A percentile compares a stretch with the other conserved stretches of the same genome.
phyloP scores from a whole-genome alignment of 2,329 filamentous ascomycete genomes.

The Pleomassaria siparia region DNA sequence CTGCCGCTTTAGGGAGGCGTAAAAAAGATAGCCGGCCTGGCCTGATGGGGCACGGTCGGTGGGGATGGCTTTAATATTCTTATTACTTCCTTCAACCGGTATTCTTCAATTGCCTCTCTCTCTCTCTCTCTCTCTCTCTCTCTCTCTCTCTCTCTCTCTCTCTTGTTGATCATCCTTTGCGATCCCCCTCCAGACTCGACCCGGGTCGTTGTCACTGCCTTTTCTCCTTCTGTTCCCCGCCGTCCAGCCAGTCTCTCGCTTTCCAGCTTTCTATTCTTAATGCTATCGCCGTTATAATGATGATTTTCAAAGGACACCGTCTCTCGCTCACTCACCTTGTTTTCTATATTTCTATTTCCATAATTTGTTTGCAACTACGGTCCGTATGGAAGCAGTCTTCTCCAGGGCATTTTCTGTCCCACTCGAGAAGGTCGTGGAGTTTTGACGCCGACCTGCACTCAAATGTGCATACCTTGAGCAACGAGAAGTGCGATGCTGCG shows the following conservation, averaged over 20 bases:
- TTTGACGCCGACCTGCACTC: slow-evolving; percentile 34
- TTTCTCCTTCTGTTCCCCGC: not conserved
- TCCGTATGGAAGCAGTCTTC: slow-evolving; percentile 31
- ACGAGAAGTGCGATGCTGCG: slow-evolving; percentile 34
- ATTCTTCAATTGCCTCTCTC: not conserved
- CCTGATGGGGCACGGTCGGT: not conserved
- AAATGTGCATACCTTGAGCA: slow-evolving; percentile 35
- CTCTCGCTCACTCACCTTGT: slow-evolving; percentile 28
- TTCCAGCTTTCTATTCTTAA: slow-evolving; percentile 10
- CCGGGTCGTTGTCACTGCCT: not conserved
- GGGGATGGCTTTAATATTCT: not conserved
- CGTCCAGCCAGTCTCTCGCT: not conserved
- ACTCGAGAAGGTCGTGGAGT: slow-evolving; percentile 16
- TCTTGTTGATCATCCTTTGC: not conserved
- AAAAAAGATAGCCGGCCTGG: too few species aligned
- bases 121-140: too few species aligned
- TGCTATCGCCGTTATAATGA: too few species aligned
- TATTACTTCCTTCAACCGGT: not conserved
- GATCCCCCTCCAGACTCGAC: not conserved
- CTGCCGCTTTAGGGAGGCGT: slow-evolving; percentile 1
- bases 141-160: too few species aligned
- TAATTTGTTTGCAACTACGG: slow-evolving; percentile 32
- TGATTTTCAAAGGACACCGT: slow-evolving; percentile 33
- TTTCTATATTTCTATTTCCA: slow-evolving; percentile 33
- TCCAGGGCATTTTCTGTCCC: slow-evolving; percentile 16